Base-by-base conservation (phyloP, 495 filamentous ascomycete genomes). In the Penicillium lagena region DNA sequence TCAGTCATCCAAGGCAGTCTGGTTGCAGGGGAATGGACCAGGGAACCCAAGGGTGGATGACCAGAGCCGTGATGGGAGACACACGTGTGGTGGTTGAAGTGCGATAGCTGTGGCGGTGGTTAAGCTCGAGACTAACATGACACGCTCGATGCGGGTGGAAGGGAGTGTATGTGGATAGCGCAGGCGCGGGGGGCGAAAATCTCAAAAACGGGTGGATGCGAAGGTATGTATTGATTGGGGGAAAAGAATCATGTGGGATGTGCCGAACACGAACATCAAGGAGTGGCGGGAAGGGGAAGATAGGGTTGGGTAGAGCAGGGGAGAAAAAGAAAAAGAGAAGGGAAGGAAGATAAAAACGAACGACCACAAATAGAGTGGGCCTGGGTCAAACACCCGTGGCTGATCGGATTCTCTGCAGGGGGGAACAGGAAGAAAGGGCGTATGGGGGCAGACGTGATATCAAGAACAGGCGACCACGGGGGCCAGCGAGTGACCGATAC, bases 1-100 rank as follows among this genome's bases (percentile, higher is more conserved):
- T 44, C 58, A 55, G 40, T 66, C 64, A 66, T 67, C 64, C 48
- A 55, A 51, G 39, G 54, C 47, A 39, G 50, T 47, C 54, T 54
- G 39, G 37, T 42, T 60, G 45, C 52, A 40, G 35, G 54, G 28
- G 29, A 22, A 29, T 7, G 38, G 15, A 15, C n/a, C 12, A 12
- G 29, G 39, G 22, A 28, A 7, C 9, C 31, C 29, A 17, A 9
- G 11, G 2, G 39, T 38, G 22, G 37, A 40, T 38, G 31, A 33
- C 27, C 29, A 29, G 15, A 35, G 22, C 46, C 32, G 40, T 30
- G 30, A 22, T 22, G 22, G 22, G 22, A 17, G 22, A 22, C 22
- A 22, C 22, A 22, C 22, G 22, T 22, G 22, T 22, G 22, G 22
- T 22, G 22, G 22, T 22, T 0, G 0, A 17, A 22, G 22, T 22